A percentile compares a stretch with the other conserved stretches of the same genome.
These are phyloP conservation scores for Begonia masoniana DNA, from an alignment of 306 rosid species.

Conservation along the genomic window DNA sequence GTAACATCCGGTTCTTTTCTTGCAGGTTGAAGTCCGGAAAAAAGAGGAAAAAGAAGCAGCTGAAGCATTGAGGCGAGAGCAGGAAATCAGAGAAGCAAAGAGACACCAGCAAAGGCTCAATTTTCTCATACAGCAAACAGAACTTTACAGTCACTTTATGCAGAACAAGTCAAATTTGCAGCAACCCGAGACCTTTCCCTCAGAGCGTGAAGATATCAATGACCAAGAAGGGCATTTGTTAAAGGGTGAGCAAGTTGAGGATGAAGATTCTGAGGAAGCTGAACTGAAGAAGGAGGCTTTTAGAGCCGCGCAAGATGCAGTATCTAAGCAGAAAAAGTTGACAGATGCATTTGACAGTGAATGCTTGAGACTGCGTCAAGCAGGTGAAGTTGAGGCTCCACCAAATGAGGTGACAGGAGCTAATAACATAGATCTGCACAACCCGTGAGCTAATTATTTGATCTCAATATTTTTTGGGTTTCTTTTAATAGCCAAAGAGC, in stretches of 20 bases:
- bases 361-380: slow-evolving; percentile 70
- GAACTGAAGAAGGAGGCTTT: slow-evolving; percentile 88
- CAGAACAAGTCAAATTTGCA: slow-evolving; percentile 76
- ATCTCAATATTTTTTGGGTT: not conserved
- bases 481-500: slow-evolving; percentile 6
- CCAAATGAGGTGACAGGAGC: slow-evolving; percentile 83
- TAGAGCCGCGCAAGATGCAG: slow-evolving; percentile 99
- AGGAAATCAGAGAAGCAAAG: slow-evolving; percentile 96
- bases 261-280: slow-evolving; percentile 83
- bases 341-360: slow-evolving; percentile 81
- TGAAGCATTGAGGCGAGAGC: slow-evolving; percentile 90
- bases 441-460: slow-evolving; percentile 54
- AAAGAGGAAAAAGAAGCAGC: slow-evolving; percentile 97
- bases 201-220: slow-evolving; percentile 32
- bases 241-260: slow-evolving; percentile 35
- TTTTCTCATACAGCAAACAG: slow-evolving; percentile 97
- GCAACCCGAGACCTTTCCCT: slow-evolving; percentile 47
- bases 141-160: slow-evolving; percentile 97
- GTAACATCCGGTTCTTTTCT: not conserved
- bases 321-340: slow-evolving; percentile 72
- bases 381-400: slow-evolving; percentile 52
- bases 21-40: slow-evolving; percentile 79
- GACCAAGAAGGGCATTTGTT: slow-evolving; percentile 35
- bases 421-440: slow-evolving; percentile 78
- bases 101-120: slow-evolving; percentile 96